Percentiles rank a stretch among this genome's conserved stretches.
phyloP scores from a whole-genome alignment of 2,329 filamentous ascomycete genomes.

The Cordyceps fumosorosea region DNA sequence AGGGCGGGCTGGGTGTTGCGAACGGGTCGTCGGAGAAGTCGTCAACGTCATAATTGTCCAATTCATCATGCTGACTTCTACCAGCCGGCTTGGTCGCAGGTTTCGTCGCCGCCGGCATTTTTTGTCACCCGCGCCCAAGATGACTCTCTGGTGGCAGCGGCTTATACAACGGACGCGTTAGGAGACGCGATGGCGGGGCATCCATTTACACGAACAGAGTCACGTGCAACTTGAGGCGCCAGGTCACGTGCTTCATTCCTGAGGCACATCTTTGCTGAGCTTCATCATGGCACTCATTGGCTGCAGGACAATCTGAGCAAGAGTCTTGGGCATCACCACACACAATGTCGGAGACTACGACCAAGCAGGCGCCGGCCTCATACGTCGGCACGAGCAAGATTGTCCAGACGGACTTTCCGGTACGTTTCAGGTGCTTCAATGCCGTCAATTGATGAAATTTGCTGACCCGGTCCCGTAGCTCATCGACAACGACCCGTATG shows the following conservation, averaged over 20 bases:
- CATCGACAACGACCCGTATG: constrained; percentile 97
- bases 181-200: constrained; percentile 20
- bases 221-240: constrained; percentile 5
- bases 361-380: constrained; percentile 29
- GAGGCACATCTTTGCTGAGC: constrained; percentile 23
- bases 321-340: constrained; percentile 22
- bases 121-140: background rate
- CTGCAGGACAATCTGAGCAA: constrained; percentile 17
- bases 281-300: constrained; percentile 18
- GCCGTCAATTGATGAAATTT: constrained; percentile 19
- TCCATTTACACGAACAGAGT: constrained; percentile 3
- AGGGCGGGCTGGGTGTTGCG: constrained; percentile 35
- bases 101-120: constrained; percentile 19
- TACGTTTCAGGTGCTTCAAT: constrained; percentile 41
- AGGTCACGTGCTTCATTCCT: constrained; percentile 26
- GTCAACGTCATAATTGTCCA: constrained; percentile 71
- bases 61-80: constrained; percentile 44
- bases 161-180: constrained; percentile 15
- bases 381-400: constrained; percentile 56
- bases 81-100: background rate
- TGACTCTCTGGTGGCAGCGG: background rate
- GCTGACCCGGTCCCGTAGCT: constrained; percentile 53
- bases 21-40: constrained; percentile 43
- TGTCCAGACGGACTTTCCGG: constrained; percentile 77
- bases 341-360: constrained; percentile 33